Evolutionary conservation across 1,284 basidiomycete genomes (phyloP).

Genomic region (Vanrija humicola): DNA sequence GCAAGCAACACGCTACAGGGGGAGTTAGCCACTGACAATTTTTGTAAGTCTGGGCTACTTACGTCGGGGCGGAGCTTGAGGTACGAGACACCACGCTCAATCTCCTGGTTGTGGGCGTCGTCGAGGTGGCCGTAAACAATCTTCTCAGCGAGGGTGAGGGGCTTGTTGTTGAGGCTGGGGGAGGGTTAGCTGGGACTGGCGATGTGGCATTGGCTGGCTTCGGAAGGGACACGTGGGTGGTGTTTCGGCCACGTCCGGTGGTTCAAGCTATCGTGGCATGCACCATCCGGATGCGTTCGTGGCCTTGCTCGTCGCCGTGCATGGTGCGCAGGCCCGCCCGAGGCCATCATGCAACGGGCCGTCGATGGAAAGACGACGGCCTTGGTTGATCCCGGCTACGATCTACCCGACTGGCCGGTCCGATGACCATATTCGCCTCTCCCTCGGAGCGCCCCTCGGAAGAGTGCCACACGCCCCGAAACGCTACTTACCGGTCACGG

Average conservation of each 20-base stretch:
- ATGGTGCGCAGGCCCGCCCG: too few species aligned
- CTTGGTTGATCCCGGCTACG: too few species aligned
- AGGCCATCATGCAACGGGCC: too few species aligned
- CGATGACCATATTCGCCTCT: too few species aligned
- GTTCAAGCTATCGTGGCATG: too few species aligned
- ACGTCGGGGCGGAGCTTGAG: constrained; percentile 94
- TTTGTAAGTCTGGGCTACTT: constrained; percentile 43
- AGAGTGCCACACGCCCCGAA: neutral
- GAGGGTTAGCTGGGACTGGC: constrained; percentile 2
- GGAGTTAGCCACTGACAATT: constrained; percentile 4
- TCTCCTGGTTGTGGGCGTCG: constrained; percentile 85
- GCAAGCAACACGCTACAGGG: constrained; percentile 85
- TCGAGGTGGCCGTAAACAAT: constrained; percentile 98
- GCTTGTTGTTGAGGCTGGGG: constrained; percentile 72
- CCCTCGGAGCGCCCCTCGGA: too few species aligned
- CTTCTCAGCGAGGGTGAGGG: constrained; percentile 96
- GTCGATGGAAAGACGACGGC: too few species aligned
- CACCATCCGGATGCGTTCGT: too few species aligned
- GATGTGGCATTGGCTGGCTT: too few species aligned
- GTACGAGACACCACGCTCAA: constrained; percentile 82
- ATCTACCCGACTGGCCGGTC: too few species aligned
- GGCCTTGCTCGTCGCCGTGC: too few species aligned
- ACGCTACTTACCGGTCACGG: constrained; percentile 63
- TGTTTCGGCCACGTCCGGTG: neutral
- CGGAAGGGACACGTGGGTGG: too few species aligned